These are phyloP conservation scores for Grifola frondosa DNA, from an alignment of 1,284 basidiomycete genomes.

Conservation along the genomic window DNA sequence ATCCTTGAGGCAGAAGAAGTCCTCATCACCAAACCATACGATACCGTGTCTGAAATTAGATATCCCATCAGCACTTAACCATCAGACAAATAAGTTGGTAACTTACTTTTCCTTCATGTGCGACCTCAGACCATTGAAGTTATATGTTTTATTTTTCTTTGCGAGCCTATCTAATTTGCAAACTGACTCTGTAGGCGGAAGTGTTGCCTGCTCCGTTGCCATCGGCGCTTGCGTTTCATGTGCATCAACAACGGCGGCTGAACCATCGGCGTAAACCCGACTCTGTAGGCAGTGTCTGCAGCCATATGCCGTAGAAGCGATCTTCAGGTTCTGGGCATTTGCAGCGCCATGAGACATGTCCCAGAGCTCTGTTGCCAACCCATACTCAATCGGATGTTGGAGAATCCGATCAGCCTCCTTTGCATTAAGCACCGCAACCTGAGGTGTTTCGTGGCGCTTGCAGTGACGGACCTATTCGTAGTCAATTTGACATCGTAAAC, in stretches of 20 bases:
- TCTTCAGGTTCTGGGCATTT: constrained; percentile 32
- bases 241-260: constrained; percentile 4
- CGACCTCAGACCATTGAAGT: constrained; percentile 56
- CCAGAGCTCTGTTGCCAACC: constrained; percentile 33
- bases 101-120: constrained; percentile 60
- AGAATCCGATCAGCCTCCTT: constrained; percentile 27
- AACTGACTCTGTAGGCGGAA: not conserved
- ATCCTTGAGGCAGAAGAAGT: constrained; percentile 29
- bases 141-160: constrained; percentile 33
- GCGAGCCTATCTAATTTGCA: constrained; percentile 3
- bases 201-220: not conserved
- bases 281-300: constrained; percentile 51
- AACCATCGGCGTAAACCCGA: not conserved
- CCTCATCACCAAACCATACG: constrained; percentile 33
- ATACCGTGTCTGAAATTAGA: constrained; percentile 31
- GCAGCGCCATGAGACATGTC: constrained; percentile 20
- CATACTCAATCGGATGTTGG: constrained; percentile 32
- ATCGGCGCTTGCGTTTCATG: not conserved
- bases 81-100: constrained; percentile 2
- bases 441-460: constrained; percentile 58
- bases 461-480: constrained; percentile 53
- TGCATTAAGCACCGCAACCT: constrained; percentile 36
- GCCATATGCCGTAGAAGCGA: too few relatives aligned
- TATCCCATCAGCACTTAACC: constrained; percentile 7
- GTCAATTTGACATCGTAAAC: constrained; percentile 1